Evolutionary conservation across 352 stramenopile genomes (phyloP).

Genomic region (Phytophthora pluvialis): DNA sequence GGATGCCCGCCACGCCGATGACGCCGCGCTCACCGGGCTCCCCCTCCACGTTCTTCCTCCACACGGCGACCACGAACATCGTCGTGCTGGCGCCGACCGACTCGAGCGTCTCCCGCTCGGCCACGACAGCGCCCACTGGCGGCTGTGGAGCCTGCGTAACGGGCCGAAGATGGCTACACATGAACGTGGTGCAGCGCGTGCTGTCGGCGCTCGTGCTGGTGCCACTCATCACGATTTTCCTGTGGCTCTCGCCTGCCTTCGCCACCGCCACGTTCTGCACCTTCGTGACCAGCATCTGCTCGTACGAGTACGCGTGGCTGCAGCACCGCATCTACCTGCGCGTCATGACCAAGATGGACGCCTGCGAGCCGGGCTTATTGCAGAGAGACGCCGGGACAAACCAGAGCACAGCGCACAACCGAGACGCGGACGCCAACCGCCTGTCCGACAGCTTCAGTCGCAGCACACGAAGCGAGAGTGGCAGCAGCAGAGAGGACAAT

Average conservation of each 20-base stretch:
- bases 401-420: constrained; percentile 13
- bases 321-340: constrained; percentile 69
- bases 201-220: constrained; percentile 63
- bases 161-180: constrained; percentile 22
- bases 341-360: constrained; percentile 43
- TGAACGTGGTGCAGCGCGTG: constrained; percentile 69
- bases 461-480: constrained; percentile 45
- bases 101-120: constrained; percentile 5
- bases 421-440: constrained; percentile 15
- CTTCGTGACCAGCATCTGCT: constrained; percentile 66
- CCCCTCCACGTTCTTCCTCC: constrained; percentile 39
- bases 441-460: constrained; percentile 35
- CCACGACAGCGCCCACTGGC: constrained; percentile 1
- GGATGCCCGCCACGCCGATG: constrained; percentile 17
- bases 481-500: constrained; percentile 23
- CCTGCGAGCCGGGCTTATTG: constrained; percentile 29
- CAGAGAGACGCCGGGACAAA: neutral
- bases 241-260: constrained; percentile 70
- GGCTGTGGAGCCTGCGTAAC: neutral
- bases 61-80: constrained; percentile 29
- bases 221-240: constrained; percentile 69
- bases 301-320: constrained; percentile 79
- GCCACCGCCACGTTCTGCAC: constrained; percentile 72
- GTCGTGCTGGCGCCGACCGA: constrained; percentile 25
- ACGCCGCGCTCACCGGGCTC: constrained; percentile 37